These are phyloP conservation scores for Colletotrichum cuscutae DNA, from an alignment of 2,329 filamentous ascomycete genomes.

Conservation along the genomic window DNA sequence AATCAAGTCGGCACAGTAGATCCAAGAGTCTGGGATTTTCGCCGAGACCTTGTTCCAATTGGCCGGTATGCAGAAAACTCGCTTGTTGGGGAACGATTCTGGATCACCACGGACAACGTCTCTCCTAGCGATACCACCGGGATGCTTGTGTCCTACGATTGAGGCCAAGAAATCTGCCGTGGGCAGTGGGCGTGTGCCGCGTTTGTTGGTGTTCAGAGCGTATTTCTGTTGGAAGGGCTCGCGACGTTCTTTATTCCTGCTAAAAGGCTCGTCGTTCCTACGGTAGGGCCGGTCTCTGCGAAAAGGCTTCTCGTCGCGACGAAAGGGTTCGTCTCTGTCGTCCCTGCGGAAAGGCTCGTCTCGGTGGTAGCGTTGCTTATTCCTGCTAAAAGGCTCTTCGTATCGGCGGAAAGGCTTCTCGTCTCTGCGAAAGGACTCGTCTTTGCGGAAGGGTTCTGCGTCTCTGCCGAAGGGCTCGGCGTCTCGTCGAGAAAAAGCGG, in stretches of 20 bases:
- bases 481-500: background rate
- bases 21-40: background rate
- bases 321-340: no score
- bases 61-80: background rate
- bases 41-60: background rate
- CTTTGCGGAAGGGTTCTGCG: no score
- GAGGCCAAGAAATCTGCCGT: background rate
- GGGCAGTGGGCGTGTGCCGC: background rate
- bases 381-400: no score
- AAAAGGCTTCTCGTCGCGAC: no score
- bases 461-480: no score
- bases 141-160: background rate
- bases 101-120: background rate
- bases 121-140: background rate
- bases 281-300: no score
- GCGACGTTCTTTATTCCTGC: no score
- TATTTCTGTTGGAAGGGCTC: background rate
- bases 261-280: no score
- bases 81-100: background rate
- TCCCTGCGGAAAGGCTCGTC: no score
- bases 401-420: no score
- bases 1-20: background rate
- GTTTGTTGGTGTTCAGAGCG: background rate
- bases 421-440: no score
- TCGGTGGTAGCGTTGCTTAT: no score